These are phyloP conservation scores for Tolypocladium ovalisporum DNA, from an alignment of 2,329 filamentous ascomycete species.

Conservation along the genomic window DNA sequence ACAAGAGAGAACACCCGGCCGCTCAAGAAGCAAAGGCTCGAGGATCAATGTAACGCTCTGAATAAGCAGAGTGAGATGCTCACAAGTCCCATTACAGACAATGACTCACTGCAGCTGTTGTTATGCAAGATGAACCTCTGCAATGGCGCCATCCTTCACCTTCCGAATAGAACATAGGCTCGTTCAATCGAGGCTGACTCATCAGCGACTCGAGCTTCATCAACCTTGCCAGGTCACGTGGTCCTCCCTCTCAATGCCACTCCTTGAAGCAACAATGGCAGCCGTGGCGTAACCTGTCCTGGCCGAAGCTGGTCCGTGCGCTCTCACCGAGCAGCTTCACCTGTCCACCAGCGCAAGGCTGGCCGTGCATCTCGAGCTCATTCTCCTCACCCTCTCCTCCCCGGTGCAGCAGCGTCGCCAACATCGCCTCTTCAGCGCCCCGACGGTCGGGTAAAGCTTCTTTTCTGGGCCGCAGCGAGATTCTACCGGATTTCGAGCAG, in stretches of 20 bases:
- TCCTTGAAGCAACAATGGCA: neutral
- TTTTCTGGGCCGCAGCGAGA: neutral
- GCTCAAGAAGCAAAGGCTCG: neutral
- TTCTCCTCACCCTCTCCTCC: neutral
- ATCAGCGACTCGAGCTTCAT: neutral
- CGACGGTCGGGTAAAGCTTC: neutral
- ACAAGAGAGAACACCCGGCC: no score
- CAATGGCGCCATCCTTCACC: neutral
- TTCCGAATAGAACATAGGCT: neutral
- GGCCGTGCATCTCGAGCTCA: slow-evolving; percentile 2
- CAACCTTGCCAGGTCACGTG: neutral
- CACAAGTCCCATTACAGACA: neutral
- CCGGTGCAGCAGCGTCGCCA: neutral
- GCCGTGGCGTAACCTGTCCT: neutral
- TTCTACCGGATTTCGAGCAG: neutral
- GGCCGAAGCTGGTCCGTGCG: slow-evolving; percentile 1
- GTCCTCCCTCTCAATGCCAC: neutral
- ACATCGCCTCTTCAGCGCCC: neutral
- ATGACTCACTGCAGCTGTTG: neutral
- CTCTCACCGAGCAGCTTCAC: neutral
- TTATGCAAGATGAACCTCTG: neutral
- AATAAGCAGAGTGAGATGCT: neutral
- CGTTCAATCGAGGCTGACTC: neutral
- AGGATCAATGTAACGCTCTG: neutral
- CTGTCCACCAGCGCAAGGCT: slow-evolving; percentile 5